phyloP scores from a whole-genome alignment of 768 basidiomycete species.

The Mycena metata region DNA sequence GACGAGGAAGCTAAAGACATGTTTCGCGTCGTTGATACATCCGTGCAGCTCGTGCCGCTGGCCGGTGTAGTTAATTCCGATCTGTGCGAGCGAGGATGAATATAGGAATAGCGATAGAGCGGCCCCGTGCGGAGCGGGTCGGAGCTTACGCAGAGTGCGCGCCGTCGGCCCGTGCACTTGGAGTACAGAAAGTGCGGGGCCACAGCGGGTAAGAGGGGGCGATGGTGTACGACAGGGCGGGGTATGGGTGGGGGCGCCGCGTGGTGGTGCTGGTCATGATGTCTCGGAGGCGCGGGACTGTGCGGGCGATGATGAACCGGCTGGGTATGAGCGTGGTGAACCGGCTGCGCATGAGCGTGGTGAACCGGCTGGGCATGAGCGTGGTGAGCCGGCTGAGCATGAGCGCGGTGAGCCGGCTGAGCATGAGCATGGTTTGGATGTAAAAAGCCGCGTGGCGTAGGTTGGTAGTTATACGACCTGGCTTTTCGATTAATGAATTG shows the following conservation, averaged over 20 bases:
- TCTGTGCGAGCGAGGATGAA: constrained; percentile 52
- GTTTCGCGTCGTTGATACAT: constrained; percentile 86
- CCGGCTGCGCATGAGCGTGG: too few species aligned
- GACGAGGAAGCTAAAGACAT: constrained; percentile 77
- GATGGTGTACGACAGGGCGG: constrained; percentile 15
- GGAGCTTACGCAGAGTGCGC: constrained; percentile 37
- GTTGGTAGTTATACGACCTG: constrained; percentile 23
- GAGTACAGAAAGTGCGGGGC: constrained; percentile 38
- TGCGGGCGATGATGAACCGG: constrained; percentile 4
- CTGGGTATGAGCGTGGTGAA: too few species aligned
- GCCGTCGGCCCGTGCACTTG: constrained; percentile 41
- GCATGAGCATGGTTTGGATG: neutral
- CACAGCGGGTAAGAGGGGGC: constrained; percentile 12
- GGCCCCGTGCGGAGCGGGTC: neutral
- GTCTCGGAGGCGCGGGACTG: constrained; percentile 14
- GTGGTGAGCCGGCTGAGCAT: too few species aligned
- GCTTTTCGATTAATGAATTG: too few species aligned
- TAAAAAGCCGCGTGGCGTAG: constrained; percentile 28
- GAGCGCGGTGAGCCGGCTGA: too few species aligned
- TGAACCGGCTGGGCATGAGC: too few species aligned
- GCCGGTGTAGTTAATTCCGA: constrained; percentile 85
- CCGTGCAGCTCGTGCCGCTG: constrained; percentile 75
- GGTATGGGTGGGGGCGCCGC: neutral
- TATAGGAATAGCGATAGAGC: too few species aligned
- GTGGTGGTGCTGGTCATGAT: constrained; percentile 21